Conservation (phyloP, 148 eudicot species). For the Cornus florida region DNA sequence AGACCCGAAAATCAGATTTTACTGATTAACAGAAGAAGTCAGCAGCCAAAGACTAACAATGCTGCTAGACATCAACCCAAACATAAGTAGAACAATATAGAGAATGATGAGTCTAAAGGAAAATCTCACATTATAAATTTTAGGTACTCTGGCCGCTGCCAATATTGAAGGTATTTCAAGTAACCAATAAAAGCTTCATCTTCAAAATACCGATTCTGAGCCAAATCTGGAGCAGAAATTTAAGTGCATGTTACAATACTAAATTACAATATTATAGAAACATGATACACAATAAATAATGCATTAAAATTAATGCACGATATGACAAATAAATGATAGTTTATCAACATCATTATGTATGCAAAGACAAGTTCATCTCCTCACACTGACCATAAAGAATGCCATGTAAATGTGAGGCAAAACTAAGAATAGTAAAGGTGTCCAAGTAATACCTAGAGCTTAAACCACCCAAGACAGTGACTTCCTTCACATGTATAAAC, state of each 20-base stretch:
- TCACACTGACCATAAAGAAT: background rate
- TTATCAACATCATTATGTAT: background rate
- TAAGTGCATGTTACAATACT: background rate
- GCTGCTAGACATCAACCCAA: background rate
- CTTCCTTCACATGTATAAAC: background rate
- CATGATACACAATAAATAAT: no score
- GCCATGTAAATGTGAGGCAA: background rate
- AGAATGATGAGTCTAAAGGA: background rate
- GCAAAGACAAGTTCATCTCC: background rate
- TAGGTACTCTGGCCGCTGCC: conserved; percentile 94
- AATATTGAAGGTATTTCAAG: conserved; percentile 92
- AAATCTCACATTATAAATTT: conserved; percentile 78
- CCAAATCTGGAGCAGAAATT: conserved; percentile 65
- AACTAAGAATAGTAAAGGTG: background rate
- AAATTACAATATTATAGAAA: background rate
- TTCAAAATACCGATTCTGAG: conserved; percentile 93
- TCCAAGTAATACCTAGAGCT: background rate
- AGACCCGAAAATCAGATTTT: background rate
- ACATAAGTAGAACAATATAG: background rate
- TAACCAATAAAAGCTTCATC: conserved; percentile 96
- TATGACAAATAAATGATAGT: background rate
- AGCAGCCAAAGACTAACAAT: background rate
- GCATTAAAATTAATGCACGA: background rate
- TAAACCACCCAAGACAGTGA: background rate
- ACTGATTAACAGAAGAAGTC: background rate